Conservation (phyloP, 768 basidiomycete species). For the Leccinellum luteum region DNA sequence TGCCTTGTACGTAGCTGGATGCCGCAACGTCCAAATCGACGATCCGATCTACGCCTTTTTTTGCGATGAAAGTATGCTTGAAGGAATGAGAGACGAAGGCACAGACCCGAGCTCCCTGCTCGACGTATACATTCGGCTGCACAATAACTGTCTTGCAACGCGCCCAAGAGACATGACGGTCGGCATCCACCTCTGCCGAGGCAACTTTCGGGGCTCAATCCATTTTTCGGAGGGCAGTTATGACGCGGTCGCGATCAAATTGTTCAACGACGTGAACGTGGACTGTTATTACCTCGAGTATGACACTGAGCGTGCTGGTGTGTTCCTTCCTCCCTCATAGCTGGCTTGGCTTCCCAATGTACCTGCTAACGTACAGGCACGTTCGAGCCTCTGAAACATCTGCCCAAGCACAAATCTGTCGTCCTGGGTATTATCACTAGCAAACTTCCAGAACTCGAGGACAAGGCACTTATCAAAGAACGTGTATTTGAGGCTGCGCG, state of each 20-base stretch:
- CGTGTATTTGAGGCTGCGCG: neutral
- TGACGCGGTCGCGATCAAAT: constrained; percentile 41
- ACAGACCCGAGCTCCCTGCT: constrained; percentile 65
- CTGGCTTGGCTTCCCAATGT: too few species aligned
- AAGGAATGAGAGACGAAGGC: constrained; percentile 57
- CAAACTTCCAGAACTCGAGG: constrained; percentile 43
- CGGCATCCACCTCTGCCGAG: constrained; percentile 45
- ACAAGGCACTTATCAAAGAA: constrained; percentile 18
- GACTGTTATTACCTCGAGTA: constrained; percentile 48
- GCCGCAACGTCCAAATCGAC: constrained; percentile 44
- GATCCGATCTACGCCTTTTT: constrained; percentile 58
- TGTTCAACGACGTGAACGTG: constrained; percentile 44
- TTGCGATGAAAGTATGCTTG: constrained; percentile 54
- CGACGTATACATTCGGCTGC: constrained; percentile 51
- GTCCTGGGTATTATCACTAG: constrained; percentile 45
- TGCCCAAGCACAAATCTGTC: constrained; percentile 37
- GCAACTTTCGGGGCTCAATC: constrained; percentile 29
- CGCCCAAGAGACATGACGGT: constrained; percentile 39
- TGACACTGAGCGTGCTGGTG: constrained; percentile 46
- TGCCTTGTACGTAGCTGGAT: constrained; percentile 44
- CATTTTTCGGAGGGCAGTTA: constrained; percentile 48
- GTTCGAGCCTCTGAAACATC: constrained; percentile 32
- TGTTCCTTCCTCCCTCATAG: constrained; percentile 2
- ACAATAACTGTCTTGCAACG: constrained; percentile 37
- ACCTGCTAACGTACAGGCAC: constrained; percentile 9